Conservation (phyloP, 768 basidiomycete species). For the Boletus patriciae region DNA sequence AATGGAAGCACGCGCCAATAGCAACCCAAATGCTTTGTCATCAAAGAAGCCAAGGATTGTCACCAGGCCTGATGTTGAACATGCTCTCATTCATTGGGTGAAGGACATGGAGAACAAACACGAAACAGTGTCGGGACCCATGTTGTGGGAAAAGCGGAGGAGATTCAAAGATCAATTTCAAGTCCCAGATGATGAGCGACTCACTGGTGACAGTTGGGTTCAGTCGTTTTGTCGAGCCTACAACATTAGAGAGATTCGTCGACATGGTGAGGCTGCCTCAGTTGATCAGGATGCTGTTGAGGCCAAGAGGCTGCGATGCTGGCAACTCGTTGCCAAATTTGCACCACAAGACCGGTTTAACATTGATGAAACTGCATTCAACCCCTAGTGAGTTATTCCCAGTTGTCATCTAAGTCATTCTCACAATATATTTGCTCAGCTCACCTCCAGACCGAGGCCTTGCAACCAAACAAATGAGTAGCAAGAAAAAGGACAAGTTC, state of each 20-base stretch:
- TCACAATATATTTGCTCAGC: no score
- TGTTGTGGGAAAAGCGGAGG: not conserved
- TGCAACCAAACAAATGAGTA: no score
- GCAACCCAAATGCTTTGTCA: not conserved
- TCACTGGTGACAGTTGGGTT: not conserved
- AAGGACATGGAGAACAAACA: not conserved
- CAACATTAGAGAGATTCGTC: not conserved
- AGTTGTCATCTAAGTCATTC: no score
- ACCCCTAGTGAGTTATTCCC: not conserved
- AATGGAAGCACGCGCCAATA: not conserved
- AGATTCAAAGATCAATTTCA: not conserved
- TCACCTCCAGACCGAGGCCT: no score
- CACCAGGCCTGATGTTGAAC: not conserved
- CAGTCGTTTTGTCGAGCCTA: not conserved
- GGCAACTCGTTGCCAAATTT: not conserved
- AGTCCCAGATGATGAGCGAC: not conserved
- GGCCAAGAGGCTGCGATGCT: not conserved
- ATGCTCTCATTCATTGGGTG: not conserved
- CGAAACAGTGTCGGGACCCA: not conserved
- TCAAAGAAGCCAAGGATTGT: not conserved
- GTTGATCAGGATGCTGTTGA: not conserved
- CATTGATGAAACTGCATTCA: not conserved
- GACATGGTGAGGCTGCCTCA: not conserved
- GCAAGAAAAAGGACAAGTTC: no score
- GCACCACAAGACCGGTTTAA: not conserved